Evolutionary conservation across 2,329 filamentous ascomycete species (phyloP), one percentile per base, ranked within the genome.

Genomic region (Paecilomyces sp.): DNA sequence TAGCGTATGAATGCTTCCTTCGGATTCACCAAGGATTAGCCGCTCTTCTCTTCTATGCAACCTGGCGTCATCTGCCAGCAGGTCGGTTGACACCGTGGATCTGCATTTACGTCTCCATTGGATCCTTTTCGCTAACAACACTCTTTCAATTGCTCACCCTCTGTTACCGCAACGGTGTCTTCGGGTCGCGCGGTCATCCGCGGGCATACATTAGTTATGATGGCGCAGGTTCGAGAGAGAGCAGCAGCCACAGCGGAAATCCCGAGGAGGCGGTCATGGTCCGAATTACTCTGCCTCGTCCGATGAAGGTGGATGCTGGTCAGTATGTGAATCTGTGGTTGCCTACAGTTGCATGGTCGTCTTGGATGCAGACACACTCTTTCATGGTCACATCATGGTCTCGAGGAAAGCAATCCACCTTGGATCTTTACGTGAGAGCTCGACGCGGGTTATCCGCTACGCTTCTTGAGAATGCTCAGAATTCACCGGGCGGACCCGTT

Each of bases 401-500:
- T n/a, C 36, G 13, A 4, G 56, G 50, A 8, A 53, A 58, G 33
- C 64, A 65, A 55, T 36, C 28, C 15, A 59, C 52, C 34, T 47
- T 74, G n/a, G 62, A 71, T 34, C 66, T 74, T 50, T 63, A 70
- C 9, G 64, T 71, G 9, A 22, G 70, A 58, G 59, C 63, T 47
- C 60, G 53, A 18, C 41, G 57, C 24, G 67, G 65, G 30, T 58
- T 72, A 5, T 71, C 67, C 11, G 56, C 57, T 55, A 59, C 66
- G 22, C 58, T 73, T 56, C 57, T 65, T 54, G 53, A 41, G 55
- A 30, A 61, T 55, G 22, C 53, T 24, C 30, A 22, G 28, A n/a
- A 13, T 47, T 47, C 31, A n/a, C 36, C 22, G 41, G 57, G 58
- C 28, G 33, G 28, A 47, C 56, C 22, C 12, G 11, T 33, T 22